Evolutionary conservation across 345 rosid species (phyloP).

Genomic region (Diplotaxis tenuifolia): DNA sequence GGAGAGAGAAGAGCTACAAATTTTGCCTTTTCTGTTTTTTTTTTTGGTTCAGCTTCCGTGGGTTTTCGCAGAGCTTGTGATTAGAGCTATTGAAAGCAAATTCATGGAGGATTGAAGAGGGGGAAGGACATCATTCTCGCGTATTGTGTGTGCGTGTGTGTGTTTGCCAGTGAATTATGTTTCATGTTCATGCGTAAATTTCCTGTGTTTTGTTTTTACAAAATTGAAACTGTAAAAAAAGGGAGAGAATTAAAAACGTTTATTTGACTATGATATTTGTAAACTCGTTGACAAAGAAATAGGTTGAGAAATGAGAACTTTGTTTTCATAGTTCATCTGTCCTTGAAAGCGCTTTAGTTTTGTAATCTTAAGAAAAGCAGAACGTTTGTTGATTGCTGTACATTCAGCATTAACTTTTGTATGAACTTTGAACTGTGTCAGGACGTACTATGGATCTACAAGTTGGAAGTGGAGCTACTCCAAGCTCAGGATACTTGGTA

Average conservation of each 20-base stretch:
- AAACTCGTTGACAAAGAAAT: background rate
- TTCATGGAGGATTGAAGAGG: constrained; percentile 8
- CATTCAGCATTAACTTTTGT: no score
- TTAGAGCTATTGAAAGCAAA: background rate
- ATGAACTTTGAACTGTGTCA: constrained; percentile 29
- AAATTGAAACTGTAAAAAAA: constrained; percentile 25
- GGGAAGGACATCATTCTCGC: background rate
- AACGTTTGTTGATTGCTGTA: background rate
- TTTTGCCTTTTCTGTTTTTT: background rate
- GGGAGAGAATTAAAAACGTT: background rate
- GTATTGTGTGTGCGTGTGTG: background rate
- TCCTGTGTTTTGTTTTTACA: constrained; percentile 26
- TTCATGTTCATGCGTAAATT: constrained; percentile 14
- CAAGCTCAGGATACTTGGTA: constrained; percentile 72
- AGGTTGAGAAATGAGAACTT: background rate
- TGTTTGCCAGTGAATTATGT: constrained; percentile 10
- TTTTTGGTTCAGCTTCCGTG: constrained; percentile 17
- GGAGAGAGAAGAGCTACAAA: constrained; percentile 4
- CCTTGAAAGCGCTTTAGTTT: background rate
- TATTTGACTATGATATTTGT: background rate
- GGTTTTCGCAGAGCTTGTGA: constrained; percentile 17
- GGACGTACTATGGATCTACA: constrained; percentile 78
- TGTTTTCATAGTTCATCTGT: background rate
- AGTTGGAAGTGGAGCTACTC: constrained; percentile 73
- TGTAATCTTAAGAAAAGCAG: background rate